Evolutionary conservation across 768 basidiomycete species (phyloP).

Genomic region (Vararia minispora): DNA sequence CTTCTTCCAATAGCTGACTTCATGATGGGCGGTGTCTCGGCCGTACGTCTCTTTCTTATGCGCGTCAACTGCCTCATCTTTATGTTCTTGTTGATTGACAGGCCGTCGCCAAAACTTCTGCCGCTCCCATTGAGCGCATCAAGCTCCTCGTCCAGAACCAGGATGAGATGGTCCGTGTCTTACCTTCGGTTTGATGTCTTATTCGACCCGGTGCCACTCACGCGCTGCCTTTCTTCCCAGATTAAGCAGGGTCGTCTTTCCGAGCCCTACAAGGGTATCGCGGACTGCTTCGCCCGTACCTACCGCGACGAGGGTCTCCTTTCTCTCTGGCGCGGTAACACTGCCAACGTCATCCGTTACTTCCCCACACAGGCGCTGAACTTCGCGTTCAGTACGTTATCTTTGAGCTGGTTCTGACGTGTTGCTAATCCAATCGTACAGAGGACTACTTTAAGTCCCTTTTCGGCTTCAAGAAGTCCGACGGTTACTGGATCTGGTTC

Average conservation of each 20-base stretch:
- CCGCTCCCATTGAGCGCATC: conserved; percentile 99
- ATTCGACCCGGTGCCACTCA: not conserved
- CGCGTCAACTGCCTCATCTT: not conserved
- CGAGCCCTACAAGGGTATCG: conserved; percentile 92
- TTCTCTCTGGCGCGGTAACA: conserved; percentile 99
- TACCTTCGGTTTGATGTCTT: not conserved
- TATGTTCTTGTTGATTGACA: conserved; percentile 23
- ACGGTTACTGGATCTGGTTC: conserved; percentile 98
- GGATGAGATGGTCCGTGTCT: conserved; percentile 89
- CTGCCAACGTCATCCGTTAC: conserved; percentile 99
- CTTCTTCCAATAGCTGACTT: conserved; percentile 60
- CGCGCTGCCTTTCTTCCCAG: conserved; percentile 26
- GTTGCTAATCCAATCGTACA: conserved; percentile 18
- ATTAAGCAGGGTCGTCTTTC: conserved; percentile 99
- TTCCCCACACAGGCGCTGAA: conserved; percentile 99
- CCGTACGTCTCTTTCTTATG: conserved; percentile 37
- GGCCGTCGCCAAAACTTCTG: conserved; percentile 98
- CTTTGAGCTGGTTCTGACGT: conserved; percentile 10
- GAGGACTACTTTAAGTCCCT: conserved; percentile 99
- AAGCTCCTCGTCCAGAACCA: conserved; percentile 98
- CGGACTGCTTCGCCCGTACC: conserved; percentile 85
- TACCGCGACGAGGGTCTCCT: conserved; percentile 93
- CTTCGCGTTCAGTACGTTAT: conserved; percentile 94
- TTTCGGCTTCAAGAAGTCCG: conserved; percentile 96
- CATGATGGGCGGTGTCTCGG: conserved; percentile 94